Conservation (phyloP, 202 grass and related monocot genomes). For the Digitaria exilis region DNA sequence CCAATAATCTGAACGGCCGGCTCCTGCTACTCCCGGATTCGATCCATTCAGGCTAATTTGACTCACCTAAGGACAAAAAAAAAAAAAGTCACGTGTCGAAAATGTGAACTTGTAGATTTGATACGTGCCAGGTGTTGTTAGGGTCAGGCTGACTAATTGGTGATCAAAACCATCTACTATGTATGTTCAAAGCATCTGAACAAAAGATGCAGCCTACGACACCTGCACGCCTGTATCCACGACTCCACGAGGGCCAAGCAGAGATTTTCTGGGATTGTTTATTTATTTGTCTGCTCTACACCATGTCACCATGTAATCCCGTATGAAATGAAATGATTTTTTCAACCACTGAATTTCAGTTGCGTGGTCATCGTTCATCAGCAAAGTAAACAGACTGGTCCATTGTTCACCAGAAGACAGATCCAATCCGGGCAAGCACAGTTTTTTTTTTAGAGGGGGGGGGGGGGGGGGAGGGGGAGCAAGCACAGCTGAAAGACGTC, state of each 20-base stretch:
- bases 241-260: too few relatives aligned
- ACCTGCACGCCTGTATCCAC: background rate
- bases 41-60: background rate
- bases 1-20: background rate
- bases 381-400: too few relatives aligned
- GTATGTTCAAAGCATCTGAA: background rate
- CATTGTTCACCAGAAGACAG: too few relatives aligned
- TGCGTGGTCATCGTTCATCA: too few relatives aligned
- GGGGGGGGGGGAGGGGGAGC: too few relatives aligned
- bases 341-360: too few relatives aligned
- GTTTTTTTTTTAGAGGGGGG: too few relatives aligned
- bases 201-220: background rate
- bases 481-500: background rate
- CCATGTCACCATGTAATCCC: too few relatives aligned
- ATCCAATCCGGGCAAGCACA: too few relatives aligned
- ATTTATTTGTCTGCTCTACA: too few relatives aligned
- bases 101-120: background rate
- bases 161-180: background rate
- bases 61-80: background rate
- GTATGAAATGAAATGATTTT: too few relatives aligned
- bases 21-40: background rate
- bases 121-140: background rate
- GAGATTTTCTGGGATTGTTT: too few relatives aligned
- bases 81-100: background rate
- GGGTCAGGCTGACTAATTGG: background rate